These are phyloP conservation scores for Eruca vesicaria DNA, from an alignment of 441 rosid genomes.

Conservation along the genomic window DNA sequence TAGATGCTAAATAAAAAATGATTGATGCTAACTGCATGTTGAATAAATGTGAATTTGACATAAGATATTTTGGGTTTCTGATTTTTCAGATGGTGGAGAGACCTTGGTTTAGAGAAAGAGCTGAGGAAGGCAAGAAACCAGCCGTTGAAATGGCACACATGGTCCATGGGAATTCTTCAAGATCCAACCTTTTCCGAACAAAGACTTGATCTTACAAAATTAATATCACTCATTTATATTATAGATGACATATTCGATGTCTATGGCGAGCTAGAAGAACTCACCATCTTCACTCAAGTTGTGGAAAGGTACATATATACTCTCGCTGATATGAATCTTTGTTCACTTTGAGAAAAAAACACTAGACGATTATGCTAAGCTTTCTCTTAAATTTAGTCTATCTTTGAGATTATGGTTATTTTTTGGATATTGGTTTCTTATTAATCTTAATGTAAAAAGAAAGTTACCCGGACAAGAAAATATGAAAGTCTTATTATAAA, in stretches of 20 bases:
- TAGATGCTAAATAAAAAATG: too few relatives aligned
- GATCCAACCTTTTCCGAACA: constrained; percentile 48
- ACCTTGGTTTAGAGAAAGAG: constrained; percentile 41
- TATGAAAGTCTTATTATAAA: too few relatives aligned
- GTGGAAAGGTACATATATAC: constrained; percentile 39
- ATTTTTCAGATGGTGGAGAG: constrained; percentile 65
- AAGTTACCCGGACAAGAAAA: too few relatives aligned
- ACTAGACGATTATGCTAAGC: too few relatives aligned
- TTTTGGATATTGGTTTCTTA: too few relatives aligned
- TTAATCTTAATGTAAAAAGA: too few relatives aligned
- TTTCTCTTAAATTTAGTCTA: too few relatives aligned
- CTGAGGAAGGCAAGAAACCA: constrained; percentile 40
- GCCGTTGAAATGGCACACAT: constrained; percentile 61
- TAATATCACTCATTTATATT: constrained; percentile 38
- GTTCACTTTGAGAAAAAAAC: too few relatives aligned
- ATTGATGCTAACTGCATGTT: neutral
- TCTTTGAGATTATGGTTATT: too few relatives aligned
- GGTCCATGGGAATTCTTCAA: constrained; percentile 48
- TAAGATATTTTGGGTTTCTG: neutral
- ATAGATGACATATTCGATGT: constrained; percentile 63
- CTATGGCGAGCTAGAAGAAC: constrained; percentile 47
- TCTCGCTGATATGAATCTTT: too few relatives aligned
- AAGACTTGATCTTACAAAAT: constrained; percentile 53
- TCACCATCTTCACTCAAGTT: constrained; percentile 47
- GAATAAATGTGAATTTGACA: neutral